These are phyloP conservation scores for Suhomyces coccinellae DNA, from an alignment of 1,139 yeast genomes.

Conservation along the genomic window DNA sequence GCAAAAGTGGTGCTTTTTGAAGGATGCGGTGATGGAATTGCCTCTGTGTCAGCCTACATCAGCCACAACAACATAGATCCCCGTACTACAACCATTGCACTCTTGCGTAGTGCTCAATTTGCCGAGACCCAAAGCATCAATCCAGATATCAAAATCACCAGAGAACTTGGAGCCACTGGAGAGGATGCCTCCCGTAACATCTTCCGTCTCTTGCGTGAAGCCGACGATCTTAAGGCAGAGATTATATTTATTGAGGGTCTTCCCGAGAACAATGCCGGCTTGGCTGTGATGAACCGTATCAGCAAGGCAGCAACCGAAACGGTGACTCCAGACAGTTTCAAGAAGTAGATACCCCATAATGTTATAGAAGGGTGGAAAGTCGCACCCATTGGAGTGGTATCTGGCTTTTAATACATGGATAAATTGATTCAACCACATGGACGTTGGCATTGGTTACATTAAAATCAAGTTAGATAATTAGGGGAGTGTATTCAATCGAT, in stretches of 20 bases:
- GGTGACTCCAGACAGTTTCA: conserved; percentile 15
- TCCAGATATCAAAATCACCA: conserved; percentile 30
- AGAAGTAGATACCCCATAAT: not conserved
- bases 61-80: conserved; percentile 16
- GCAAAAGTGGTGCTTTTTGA: conserved; percentile 78
- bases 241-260: conserved; percentile 75
- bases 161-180: conserved; percentile 58
- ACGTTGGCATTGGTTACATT: too few relatives aligned
- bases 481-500: too few relatives aligned
- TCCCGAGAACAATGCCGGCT: conserved; percentile 70
- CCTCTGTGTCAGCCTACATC: conserved; percentile 31
- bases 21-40: conserved; percentile 47
- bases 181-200: conserved; percentile 70
- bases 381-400: not conserved
- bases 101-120: conserved; percentile 46
- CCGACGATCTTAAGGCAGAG: conserved; percentile 65
- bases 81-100: conserved; percentile 38
- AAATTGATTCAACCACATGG: too few relatives aligned
- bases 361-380: too few relatives aligned
- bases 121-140: conserved; percentile 23
- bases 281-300: conserved; percentile 91
- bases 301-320: conserved; percentile 77
- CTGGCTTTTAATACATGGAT: too few relatives aligned
- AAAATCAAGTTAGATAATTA: too few relatives aligned
- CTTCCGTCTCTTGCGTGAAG: conserved; percentile 68